phyloP scores from a whole-genome alignment of 176 grass and related monocot species.

The Aegilops sharonensis region DNA sequence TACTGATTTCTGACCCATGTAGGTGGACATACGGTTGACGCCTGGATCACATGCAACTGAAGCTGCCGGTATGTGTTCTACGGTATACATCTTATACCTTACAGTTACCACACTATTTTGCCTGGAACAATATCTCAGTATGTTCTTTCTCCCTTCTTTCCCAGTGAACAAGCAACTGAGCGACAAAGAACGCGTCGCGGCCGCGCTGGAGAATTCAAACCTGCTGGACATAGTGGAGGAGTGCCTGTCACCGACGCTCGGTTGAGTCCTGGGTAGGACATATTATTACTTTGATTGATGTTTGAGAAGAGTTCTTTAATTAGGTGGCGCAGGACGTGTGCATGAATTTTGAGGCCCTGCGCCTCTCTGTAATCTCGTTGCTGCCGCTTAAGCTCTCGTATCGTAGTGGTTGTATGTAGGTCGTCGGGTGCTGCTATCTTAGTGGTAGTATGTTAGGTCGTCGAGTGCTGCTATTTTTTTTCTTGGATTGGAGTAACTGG shows the following conservation, averaged over 20 bases:
- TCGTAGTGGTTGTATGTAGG: background rate
- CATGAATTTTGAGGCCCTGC: background rate
- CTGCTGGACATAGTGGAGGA: conserved; percentile 77
- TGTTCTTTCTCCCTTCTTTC: conserved; percentile 9
- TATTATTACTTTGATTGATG: background rate
- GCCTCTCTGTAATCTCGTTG: background rate
- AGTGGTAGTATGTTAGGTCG: background rate
- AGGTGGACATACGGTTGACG: conserved; percentile 89
- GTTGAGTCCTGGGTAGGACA: conserved; percentile 38
- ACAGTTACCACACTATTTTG: background rate
- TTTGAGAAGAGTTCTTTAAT: background rate
- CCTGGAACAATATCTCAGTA: background rate
- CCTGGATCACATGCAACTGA: conserved; percentile 95
- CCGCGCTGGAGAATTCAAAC: conserved; percentile 80
- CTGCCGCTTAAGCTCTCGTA: background rate
- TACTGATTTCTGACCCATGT: conserved; percentile 18
- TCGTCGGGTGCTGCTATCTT: background rate
- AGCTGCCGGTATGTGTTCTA: conserved; percentile 54
- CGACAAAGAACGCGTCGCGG: conserved; percentile 92
- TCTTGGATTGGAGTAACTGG: too few relatives aligned
- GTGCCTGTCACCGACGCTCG: conserved; percentile 74
- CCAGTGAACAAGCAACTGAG: conserved; percentile 97
- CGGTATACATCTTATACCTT: background rate
- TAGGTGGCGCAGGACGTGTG: background rate
- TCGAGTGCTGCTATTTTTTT: background rate